Conservation (phyloP, 768 basidiomycete species). For the Suillus spraguei region DNA sequence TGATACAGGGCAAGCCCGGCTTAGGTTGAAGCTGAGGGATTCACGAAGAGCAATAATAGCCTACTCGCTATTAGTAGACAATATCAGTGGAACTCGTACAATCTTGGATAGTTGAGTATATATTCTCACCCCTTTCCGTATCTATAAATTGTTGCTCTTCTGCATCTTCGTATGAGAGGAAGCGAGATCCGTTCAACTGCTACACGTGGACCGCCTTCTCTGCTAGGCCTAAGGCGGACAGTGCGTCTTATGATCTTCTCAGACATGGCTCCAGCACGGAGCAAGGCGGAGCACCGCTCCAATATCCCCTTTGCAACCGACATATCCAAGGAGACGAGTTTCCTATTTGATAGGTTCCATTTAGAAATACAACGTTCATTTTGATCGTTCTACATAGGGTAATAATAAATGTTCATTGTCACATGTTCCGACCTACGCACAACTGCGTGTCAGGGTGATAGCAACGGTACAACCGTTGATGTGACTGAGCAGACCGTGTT, state of each 20-base stretch:
- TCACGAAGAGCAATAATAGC: neutral
- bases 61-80: neutral
- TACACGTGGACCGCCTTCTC: constrained; percentile 58
- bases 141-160: constrained; percentile 44
- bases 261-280: constrained; percentile 38
- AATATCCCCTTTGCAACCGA: constrained; percentile 48
- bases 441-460: neutral
- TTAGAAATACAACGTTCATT: constrained; percentile 49
- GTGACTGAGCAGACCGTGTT: constrained; percentile 23
- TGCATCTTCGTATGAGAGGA: constrained; percentile 29
- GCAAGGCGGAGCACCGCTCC: constrained; percentile 34
- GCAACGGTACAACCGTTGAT: neutral
- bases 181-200: constrained; percentile 46
- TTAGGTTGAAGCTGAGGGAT: neutral
- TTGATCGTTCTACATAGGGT: constrained; percentile 42
- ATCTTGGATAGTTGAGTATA: neutral
- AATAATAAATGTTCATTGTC: constrained; percentile 64
- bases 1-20: neutral
- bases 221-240: constrained; percentile 58
- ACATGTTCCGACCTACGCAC: constrained; percentile 23
- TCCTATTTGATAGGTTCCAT: constrained; percentile 55
- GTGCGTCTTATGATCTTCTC: constrained; percentile 48
- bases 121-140: constrained; percentile 57
- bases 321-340: constrained; percentile 42
- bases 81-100: constrained; percentile 15